Percentiles rank a stretch among this genome's conserved stretches.
Conservation (phyloP, 2,329 filamentous ascomycete genomes). For the Fusarium nematophilum region DNA sequence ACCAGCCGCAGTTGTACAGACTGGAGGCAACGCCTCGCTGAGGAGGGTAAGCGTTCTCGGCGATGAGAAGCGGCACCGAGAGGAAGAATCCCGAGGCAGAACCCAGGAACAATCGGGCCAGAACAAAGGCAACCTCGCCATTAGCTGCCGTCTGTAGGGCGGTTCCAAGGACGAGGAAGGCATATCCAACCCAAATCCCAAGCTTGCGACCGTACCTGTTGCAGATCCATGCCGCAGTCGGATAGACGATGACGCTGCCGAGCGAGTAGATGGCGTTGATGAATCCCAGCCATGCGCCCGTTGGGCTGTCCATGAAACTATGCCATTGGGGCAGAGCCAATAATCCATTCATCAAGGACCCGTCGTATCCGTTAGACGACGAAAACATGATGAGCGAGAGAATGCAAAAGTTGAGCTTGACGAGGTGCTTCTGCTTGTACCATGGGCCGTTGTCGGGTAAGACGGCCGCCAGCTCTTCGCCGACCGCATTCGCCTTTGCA, state of each 20-base stretch:
- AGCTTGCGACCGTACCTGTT: slow-evolving; percentile 13
- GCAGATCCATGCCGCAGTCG: slow-evolving; percentile 37
- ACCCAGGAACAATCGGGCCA: slow-evolving; percentile 46
- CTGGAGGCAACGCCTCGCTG: slow-evolving; percentile 45
- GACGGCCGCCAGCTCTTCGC: too few relatives aligned
- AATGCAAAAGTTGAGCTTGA: too few relatives aligned
- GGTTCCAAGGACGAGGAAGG: slow-evolving; percentile 14
- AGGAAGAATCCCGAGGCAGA: slow-evolving; percentile 52
- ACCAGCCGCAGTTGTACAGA: slow-evolving; percentile 49
- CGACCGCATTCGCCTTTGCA: too few relatives aligned
- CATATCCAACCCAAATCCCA: slow-evolving; percentile 4
- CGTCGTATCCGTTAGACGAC: not conserved
- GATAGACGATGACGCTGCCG: slow-evolving; percentile 3
- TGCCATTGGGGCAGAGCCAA: slow-evolving; percentile 13
- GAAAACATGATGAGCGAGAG: too few relatives aligned
- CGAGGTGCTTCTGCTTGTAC: too few relatives aligned
- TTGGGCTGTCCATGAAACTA: slow-evolving; percentile 13
- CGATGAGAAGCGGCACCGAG: slow-evolving; percentile 46
- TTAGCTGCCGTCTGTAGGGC: slow-evolving; percentile 23
- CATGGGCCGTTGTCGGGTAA: too few relatives aligned
- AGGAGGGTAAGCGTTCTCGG: slow-evolving; percentile 47
- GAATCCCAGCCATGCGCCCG: slow-evolving; percentile 18
- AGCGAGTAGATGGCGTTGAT: slow-evolving; percentile 20
- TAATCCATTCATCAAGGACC: slow-evolving; percentile 2
- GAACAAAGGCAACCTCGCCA: slow-evolving; percentile 42